Conservation (phyloP, 2,329 filamentous ascomycete genomes). For the Knufia fluminis region DNA sequence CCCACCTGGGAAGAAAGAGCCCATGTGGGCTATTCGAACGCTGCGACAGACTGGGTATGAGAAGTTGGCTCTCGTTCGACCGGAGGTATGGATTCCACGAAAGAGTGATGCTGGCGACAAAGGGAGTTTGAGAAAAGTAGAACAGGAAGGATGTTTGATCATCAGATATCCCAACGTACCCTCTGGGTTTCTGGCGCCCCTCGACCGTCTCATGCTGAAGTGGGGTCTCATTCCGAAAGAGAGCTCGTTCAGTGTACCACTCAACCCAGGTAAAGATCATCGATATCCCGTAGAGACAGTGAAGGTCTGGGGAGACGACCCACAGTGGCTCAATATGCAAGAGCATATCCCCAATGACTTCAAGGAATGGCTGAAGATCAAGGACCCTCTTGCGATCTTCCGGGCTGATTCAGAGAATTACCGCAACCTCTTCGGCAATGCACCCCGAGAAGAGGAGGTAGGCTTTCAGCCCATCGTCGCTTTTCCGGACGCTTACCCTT, state of each 20-base stretch:
- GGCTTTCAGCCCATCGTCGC: slow-evolving; percentile 46
- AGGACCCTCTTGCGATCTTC: slow-evolving; percentile 45
- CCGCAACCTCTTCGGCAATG: slow-evolving; percentile 45
- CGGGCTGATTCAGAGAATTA: slow-evolving; percentile 37
- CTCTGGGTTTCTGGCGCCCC: slow-evolving; percentile 9
- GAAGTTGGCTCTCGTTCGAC: slow-evolving; percentile 58
- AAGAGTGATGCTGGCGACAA: slow-evolving; percentile 20
- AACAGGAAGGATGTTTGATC: slow-evolving; percentile 45
- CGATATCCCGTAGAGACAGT: slow-evolving; percentile 40
- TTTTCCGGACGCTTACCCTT: slow-evolving; percentile 51
- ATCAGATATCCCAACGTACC: slow-evolving; percentile 37
- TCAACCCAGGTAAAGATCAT: slow-evolving; percentile 38
- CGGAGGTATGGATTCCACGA: slow-evolving; percentile 50
- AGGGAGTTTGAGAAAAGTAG: slow-evolving; percentile 34
- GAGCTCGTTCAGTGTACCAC: slow-evolving; percentile 44
- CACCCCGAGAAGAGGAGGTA: slow-evolving; percentile 42
- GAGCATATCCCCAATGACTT: slow-evolving; percentile 40
- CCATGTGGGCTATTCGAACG: slow-evolving; percentile 38
- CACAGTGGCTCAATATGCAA: slow-evolving; percentile 33
- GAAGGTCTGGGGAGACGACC: slow-evolving; percentile 48
- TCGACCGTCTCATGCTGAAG: slow-evolving; percentile 13
- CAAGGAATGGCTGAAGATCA: slow-evolving; percentile 40
- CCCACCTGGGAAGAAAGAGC: slow-evolving; percentile 30
- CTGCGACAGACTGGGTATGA: slow-evolving; percentile 41
- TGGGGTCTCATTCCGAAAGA: slow-evolving; percentile 28